These are phyloP conservation scores for Microglena sp. DNA, from an alignment of 139 green algal species.

Conservation along the genomic window DNA sequence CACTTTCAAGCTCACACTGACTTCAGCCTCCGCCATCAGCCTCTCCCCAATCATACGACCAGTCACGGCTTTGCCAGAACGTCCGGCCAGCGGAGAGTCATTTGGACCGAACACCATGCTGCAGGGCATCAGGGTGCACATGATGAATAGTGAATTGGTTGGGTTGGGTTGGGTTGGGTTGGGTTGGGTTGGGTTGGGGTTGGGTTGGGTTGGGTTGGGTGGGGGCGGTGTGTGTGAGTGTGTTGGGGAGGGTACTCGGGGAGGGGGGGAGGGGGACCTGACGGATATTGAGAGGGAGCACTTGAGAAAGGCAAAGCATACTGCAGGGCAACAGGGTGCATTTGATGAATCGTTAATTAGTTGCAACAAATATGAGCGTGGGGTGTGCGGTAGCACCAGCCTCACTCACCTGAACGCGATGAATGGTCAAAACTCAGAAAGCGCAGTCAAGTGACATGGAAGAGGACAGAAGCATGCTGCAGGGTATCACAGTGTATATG, in stretches of 20 bases:
- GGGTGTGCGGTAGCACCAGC: too few species aligned
- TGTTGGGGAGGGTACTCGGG: not conserved
- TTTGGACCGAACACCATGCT: constrained; percentile 83
- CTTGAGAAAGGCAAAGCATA: not conserved
- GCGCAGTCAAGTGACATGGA: too few species aligned
- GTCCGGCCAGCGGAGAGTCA: constrained; percentile 68
- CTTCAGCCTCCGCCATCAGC: constrained; percentile 70
- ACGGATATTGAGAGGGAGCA: not conserved
- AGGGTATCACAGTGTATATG: too few species aligned
- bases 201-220: too few species aligned
- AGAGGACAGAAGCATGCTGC: too few species aligned
- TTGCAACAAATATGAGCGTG: not conserved
- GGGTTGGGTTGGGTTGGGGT: too few species aligned
- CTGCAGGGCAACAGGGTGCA: not conserved
- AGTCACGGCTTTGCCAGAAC: constrained; percentile 61
- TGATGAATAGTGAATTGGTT: too few species aligned
- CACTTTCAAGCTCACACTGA: constrained; percentile 60
- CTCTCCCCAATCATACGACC: constrained; percentile 70
- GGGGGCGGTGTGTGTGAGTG: too few species aligned
- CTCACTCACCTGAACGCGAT: too few species aligned
- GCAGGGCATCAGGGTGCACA: not conserved
- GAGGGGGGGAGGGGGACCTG: not conserved
- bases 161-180: too few species aligned
- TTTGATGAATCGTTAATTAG: not conserved
- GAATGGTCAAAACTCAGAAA: too few species aligned